Percentiles rank a stretch among this genome's conserved stretches.
Evolutionary conservation across 768 basidiomycete species (phyloP).

Genomic region (Phylloporus sp.): DNA sequence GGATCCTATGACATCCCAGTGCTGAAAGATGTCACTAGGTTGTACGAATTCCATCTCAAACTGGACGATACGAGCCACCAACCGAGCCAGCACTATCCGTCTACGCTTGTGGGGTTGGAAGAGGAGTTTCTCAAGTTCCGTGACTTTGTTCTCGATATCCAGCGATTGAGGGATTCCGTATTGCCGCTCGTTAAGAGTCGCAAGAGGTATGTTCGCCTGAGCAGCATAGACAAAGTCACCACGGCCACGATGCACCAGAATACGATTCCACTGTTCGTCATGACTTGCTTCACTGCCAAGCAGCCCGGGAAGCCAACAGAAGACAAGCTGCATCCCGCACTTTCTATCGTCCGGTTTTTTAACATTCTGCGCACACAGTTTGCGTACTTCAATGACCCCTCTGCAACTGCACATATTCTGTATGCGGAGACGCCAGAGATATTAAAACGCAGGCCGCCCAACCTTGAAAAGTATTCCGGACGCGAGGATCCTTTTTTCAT

Average conservation of each 20-base stretch:
- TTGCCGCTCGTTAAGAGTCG: not conserved
- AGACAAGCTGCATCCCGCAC: not conserved
- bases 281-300: not conserved
- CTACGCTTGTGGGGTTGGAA: not conserved
- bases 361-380: not conserved
- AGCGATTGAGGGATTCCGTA: not conserved
- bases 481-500: not conserved
- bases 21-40: not conserved
- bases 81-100: not conserved
- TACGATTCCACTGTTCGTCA: not conserved
- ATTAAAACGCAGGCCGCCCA: not conserved
- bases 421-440: not conserved
- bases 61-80: not conserved
- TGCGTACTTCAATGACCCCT: not conserved
- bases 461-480: not conserved
- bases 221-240: not conserved
- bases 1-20: not conserved
- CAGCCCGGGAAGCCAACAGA: not conserved
- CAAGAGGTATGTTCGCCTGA: not conserved
- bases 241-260: not conserved
- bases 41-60: not conserved
- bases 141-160: not conserved
- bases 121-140: not conserved
- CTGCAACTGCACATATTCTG: not conserved
- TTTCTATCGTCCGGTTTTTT: not conserved